Base-by-base conservation (phyloP, 2,329 filamentous ascomycete genomes). In the Hymenotorrendiella dingleyae region DNA sequence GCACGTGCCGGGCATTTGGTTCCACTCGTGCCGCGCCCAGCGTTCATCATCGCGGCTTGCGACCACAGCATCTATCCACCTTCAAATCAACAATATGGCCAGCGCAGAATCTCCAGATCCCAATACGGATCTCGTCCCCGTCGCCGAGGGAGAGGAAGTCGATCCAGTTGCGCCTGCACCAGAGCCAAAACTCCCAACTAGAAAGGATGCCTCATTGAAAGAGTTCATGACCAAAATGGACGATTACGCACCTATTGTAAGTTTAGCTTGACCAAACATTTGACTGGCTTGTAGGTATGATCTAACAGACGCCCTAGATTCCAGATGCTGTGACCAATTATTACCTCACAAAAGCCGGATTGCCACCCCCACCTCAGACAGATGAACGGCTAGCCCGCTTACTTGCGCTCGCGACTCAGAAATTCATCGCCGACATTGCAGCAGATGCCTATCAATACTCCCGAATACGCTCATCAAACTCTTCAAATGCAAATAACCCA, bases 371-470 rank as follows among this genome's bases (percentile, higher is more conserved):
- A 29, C 90, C 88, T 0, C 84, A 93, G 57, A 94, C 89, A 40
- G 88, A 95, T 58, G 84, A 84, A 16, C 87, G 90, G 45, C 84
- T 98, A 21, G 88, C 91, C 17, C 88, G 91, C 36, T 84, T 98
- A 3, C 84, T 98, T 32, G 91, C 93, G 2, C 84, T 98, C 7
- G 93, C 93, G n/a, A 95, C 93, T 0, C 93, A 98, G 62, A 98
- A 98, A 64, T 98, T 98, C 72, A 86, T 98, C 57, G 90, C 93
- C 46, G 93, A 98, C 64, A 88, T 98, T 53, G 93, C 93, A 2
- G 90, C 93, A 44, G 93, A 98, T 64, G 89, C 93, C 3, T 98
- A 98, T 65, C 93, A 98, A 67, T 97, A 96, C 73, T 89, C 85
- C 48, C 87, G 91, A 40, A 97, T 98, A 59, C 84, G 93, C 29